Conservation (phyloP, 805 yeast species). For the Tetrapisispora namnaoensis region DNA sequence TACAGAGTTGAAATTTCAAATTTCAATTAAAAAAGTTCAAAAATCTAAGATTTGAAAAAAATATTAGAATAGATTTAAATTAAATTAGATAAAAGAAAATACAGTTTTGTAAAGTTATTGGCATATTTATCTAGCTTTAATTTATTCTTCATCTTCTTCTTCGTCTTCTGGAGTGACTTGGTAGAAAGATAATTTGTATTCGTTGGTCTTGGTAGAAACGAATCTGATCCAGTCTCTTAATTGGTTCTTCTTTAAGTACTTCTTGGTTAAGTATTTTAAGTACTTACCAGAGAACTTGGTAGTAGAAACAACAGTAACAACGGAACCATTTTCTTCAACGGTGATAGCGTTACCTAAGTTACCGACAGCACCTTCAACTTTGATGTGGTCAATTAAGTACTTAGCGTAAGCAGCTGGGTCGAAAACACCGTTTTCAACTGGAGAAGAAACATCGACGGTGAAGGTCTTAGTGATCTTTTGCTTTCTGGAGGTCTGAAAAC, state of each 20-base stretch:
- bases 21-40: background rate
- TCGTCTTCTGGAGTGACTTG: slow-evolving; percentile 93
- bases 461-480: slow-evolving; percentile 79
- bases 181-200: slow-evolving; percentile 98
- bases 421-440: slow-evolving; percentile 94
- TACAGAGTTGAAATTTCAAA: background rate
- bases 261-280: slow-evolving; percentile 98
- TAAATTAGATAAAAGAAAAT: slow-evolving; percentile 1
- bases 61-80: background rate
- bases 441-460: slow-evolving; percentile 93
- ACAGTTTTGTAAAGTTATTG: background rate
- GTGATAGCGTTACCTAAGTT: slow-evolving; percentile 93
- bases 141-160: slow-evolving; percentile 55
- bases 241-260: slow-evolving; percentile 99
- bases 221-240: slow-evolving; percentile 99
- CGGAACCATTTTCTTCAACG: slow-evolving; percentile 80
- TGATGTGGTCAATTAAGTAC: slow-evolving; percentile 98
- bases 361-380: slow-evolving; percentile 93
- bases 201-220: slow-evolving; percentile 89
- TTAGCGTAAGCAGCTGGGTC: slow-evolving; percentile 97
- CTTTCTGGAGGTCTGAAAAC: slow-evolving; percentile 63
- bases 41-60: background rate
- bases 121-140: slow-evolving; percentile 1
- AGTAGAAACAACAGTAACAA: slow-evolving; percentile 79
- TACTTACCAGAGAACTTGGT: slow-evolving; percentile 99